Conservation (phyloP, 2,329 filamentous ascomycete genomes). For the Penicillium sp. region DNA sequence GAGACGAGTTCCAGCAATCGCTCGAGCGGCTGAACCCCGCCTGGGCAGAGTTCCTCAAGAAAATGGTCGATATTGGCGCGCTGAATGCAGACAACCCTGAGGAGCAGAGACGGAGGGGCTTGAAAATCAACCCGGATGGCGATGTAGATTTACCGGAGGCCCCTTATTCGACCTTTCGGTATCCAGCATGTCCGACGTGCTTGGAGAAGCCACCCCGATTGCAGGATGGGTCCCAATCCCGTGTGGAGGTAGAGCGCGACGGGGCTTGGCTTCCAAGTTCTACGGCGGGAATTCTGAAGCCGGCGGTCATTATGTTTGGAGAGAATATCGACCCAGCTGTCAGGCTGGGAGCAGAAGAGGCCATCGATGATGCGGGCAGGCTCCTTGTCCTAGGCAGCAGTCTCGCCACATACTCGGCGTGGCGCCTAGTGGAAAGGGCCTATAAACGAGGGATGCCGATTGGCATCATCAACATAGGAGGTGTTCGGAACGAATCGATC, state of each 20-base stretch:
- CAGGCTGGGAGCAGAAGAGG: constrained; percentile 67
- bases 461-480: constrained; percentile 68
- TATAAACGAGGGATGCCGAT: constrained; percentile 76
- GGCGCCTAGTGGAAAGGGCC: constrained; percentile 75
- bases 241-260: constrained; percentile 65
- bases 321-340: constrained; percentile 66
- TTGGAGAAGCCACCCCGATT: constrained; percentile 56
- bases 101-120: constrained; percentile 57
- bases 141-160: constrained; percentile 84
- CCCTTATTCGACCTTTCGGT: constrained; percentile 80
- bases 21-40: constrained; percentile 72
- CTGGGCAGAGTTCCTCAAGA: constrained; percentile 72
- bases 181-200: constrained; percentile 79
- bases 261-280: constrained; percentile 66
- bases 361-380: constrained; percentile 65
- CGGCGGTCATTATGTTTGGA: constrained; percentile 92
- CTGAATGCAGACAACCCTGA: constrained; percentile 67
- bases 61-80: constrained; percentile 69
- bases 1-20: constrained; percentile 65
- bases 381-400: constrained; percentile 79
- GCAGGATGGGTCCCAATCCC: constrained; percentile 45
- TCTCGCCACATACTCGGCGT: constrained; percentile 89
- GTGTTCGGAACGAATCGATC: constrained; percentile 39
- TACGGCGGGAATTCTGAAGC: constrained; percentile 79
- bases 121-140: constrained; percentile 85